Percentiles rank a stretch among this genome's conserved stretches.
These are phyloP conservation scores for Pistacia vera DNA, from an alignment of 345 rosid genomes.

Conservation along the genomic window DNA sequence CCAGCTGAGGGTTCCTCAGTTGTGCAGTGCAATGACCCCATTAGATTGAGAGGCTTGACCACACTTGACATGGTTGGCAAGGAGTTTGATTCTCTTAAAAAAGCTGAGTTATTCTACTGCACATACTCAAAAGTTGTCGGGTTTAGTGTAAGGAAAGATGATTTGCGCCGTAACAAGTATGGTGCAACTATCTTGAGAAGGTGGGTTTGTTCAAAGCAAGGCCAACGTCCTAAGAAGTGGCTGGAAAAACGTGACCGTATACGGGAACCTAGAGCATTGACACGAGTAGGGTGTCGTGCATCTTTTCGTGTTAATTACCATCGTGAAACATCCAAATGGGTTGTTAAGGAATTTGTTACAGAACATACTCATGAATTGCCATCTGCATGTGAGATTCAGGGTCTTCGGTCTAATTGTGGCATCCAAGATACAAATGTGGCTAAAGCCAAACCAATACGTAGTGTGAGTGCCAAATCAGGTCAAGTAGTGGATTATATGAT, in stretches of 20 bases:
- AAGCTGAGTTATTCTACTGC: neutral
- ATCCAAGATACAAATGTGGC: neutral
- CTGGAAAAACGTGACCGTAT: neutral
- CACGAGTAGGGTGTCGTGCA: neutral
- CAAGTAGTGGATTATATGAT: neutral
- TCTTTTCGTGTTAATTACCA: neutral
- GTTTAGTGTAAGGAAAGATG: neutral
- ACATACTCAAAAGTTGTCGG: neutral
- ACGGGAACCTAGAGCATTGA: neutral
- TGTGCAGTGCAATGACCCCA: neutral
- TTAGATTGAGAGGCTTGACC: neutral
- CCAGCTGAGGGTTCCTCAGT: neutral
- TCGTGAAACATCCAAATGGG: neutral
- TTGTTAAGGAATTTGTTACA: neutral
- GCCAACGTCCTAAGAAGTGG: neutral
- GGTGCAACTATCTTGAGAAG: neutral
- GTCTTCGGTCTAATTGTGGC: neutral
- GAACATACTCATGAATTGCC: neutral
- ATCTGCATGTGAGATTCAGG: neutral
- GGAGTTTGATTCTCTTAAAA: neutral
- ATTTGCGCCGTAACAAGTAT: neutral
- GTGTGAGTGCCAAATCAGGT: neutral
- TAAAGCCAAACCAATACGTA: neutral
- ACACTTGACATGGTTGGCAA: neutral
- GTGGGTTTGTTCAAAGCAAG: conserved; percentile 1